These are phyloP conservation scores for Blastocystis sp. DNA, from an alignment of 352 stramenopile genomes.

Conservation along the genomic window DNA sequence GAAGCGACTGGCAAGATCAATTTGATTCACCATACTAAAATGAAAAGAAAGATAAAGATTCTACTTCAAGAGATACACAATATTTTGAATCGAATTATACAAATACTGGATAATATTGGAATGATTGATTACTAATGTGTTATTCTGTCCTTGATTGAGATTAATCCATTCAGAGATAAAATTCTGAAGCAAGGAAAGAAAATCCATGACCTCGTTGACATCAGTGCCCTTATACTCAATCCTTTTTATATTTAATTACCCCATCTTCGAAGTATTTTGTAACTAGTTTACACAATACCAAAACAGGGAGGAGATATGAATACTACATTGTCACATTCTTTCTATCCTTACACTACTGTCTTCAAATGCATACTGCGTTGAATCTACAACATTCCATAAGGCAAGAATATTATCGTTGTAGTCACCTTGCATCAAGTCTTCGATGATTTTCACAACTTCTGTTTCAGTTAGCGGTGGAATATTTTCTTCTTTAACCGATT, in stretches of 20 bases:
- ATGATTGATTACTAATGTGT: not conserved
- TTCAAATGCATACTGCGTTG: not conserved
- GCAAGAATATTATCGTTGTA: slow-evolving; percentile 36
- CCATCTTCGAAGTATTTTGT: slow-evolving; percentile 10
- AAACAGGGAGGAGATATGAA: slow-evolving; percentile 26
- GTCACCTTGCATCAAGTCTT: slow-evolving; percentile 44
- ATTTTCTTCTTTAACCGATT: not conserved
- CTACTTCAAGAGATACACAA: slow-evolving; percentile 44
- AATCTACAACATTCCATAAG: slow-evolving; percentile 29
- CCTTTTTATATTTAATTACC: not conserved
- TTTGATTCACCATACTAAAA: slow-evolving; percentile 35
- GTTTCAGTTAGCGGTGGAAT: slow-evolving; percentile 5
- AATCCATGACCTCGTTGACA: not conserved
- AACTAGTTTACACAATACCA: slow-evolving; percentile 30
- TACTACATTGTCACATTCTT: not conserved
- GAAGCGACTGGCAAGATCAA: not conserved
- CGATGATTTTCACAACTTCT: slow-evolving; percentile 8
- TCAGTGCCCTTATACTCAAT: not conserved
- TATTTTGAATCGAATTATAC: slow-evolving; percentile 22
- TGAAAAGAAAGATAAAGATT: not conserved
- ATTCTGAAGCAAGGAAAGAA: not conserved
- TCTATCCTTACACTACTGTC: not conserved
- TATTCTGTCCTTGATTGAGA: not conserved
- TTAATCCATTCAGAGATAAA: slow-evolving; percentile 56
- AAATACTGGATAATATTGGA: slow-evolving; percentile 6